Evolutionary conservation across 2,329 filamentous ascomycete species (phyloP), one percentile per base, ranked within the genome.

Genomic region (Curvularia spicifera): DNA sequence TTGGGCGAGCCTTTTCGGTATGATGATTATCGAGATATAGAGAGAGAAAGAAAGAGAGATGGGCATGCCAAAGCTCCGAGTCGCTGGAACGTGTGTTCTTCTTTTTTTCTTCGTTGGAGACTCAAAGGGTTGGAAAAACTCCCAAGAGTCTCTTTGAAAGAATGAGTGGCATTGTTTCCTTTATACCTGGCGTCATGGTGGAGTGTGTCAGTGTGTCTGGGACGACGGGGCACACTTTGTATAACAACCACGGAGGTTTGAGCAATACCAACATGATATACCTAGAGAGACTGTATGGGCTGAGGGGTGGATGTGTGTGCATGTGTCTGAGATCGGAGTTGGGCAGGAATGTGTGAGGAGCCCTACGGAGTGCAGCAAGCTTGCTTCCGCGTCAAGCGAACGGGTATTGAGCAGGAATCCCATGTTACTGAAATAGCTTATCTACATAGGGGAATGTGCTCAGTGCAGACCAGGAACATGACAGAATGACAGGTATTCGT

Each of bases 141-240:
- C 28, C 9, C 9, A 29, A 10, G 28, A 29, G 28, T 12, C 35
- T 20, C 20, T 53, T 24, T 42, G 33, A 28, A 26, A 28, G 13
- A 52, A 46, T 54, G 37, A 46, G 35, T 46, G 7, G 47, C 51
- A 51, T 50, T 54, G 22, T 22, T 52, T 53, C 33, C 22, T 55
- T n/a, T 37, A 18, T 5, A 8, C 35, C 15, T 37, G 35, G 46
- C 54, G 54, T 53, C 43, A 47, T 57, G 49, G 49, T 43, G 40
- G 5, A n/a, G 31, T 35, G 15, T 37, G 33, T n/a, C 1, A n/a
- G 35, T 37, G 35, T 37, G 15, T 37, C 35, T 37, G 35, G 13
- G 35, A 37, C 7, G 15, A 37, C 35, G 35, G 5, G 15, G 1
- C 35, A 18, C 35, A 37, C 35, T 37, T 37, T 37, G 35, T 37